Percentiles rank a stretch among this genome's conserved stretches.
These are phyloP conservation scores for Ascodesmis nigricans DNA, from an alignment of 495 filamentous ascomycete species.

Conservation along the genomic window DNA sequence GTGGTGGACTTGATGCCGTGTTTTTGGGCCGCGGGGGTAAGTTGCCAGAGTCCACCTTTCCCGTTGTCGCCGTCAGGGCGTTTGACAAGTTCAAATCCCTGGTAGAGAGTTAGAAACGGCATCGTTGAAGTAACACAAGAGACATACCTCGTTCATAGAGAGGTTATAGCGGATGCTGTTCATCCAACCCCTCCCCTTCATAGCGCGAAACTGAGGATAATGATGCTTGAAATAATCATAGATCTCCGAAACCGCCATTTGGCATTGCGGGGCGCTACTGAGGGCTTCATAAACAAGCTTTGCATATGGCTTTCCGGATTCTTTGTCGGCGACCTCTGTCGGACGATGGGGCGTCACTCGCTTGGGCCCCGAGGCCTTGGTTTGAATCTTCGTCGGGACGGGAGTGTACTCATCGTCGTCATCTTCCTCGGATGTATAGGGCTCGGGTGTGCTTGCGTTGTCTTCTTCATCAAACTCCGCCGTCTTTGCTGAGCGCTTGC, in stretches of 20 bases:
- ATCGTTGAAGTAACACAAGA: background rate
- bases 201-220: constrained; percentile 46
- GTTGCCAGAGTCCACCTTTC: constrained; percentile 31
- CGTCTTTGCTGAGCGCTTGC: no score
- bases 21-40: constrained; percentile 37
- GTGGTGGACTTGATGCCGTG: constrained; percentile 54
- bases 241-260: constrained; percentile 63
- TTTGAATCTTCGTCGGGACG: no score
- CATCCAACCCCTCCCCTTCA: constrained; percentile 63
- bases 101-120: background rate
- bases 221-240: constrained; percentile 77
- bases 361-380: background rate
- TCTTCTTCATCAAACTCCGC: constrained; percentile 6
- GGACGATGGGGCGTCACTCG: background rate
- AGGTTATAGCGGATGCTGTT: constrained; percentile 95
- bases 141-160: constrained; percentile 81
- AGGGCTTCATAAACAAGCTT: constrained; percentile 60
- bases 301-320: constrained; percentile 43
- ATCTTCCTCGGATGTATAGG: background rate
- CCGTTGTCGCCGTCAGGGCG: constrained; percentile 10
- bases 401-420: constrained; percentile 1
- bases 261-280: constrained; percentile 35
- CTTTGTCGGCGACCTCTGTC: background rate
- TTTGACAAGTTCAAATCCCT: background rate
- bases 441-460: background rate